Conservation (phyloP, 2,329 filamentous ascomycete species). For the Apiospora kogelbergensis region DNA sequence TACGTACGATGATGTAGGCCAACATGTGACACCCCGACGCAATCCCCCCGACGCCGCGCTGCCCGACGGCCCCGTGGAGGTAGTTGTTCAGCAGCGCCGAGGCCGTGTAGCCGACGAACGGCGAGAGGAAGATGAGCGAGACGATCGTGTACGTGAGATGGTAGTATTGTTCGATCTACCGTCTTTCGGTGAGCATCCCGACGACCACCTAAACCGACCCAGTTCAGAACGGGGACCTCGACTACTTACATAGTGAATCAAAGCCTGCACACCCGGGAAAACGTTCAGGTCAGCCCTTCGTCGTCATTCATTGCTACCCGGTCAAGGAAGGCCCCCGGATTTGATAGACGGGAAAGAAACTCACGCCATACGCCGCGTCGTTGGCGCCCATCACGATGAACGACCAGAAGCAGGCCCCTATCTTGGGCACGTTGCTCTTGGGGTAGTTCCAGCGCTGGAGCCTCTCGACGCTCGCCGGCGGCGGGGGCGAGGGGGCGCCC, state of each 20-base stretch:
- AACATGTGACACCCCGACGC: slow-evolving; percentile 59
- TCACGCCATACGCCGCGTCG: slow-evolving; percentile 57
- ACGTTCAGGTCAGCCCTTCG: too few species aligned
- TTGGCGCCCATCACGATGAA: slow-evolving; percentile 60
- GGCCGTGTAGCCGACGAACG: slow-evolving; percentile 44
- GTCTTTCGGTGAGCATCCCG: background rate
- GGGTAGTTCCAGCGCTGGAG: slow-evolving; percentile 51
- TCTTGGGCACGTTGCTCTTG: slow-evolving; percentile 45
- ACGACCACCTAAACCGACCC: too few species aligned
- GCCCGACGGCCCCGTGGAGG: slow-evolving; percentile 47
- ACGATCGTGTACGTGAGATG: slow-evolving; percentile 45
- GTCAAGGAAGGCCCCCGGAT: too few species aligned
- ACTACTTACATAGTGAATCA: slow-evolving; percentile 51
- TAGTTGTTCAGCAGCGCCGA: slow-evolving; percentile 44
- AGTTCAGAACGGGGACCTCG: too few species aligned
- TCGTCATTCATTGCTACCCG: background rate
- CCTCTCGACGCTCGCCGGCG: slow-evolving; percentile 22
- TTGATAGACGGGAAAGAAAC: too few species aligned
- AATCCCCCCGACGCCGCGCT: slow-evolving; percentile 67
- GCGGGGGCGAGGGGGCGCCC: slow-evolving; percentile 10
- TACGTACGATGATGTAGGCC: slow-evolving; percentile 55
- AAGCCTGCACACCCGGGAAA: slow-evolving; percentile 33
- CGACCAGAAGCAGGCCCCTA: slow-evolving; percentile 55
- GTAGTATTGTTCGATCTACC: slow-evolving; percentile 46
- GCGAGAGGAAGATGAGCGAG: slow-evolving; percentile 48